These are phyloP conservation scores for Leccinum truebloodii DNA, from an alignment of 768 basidiomycete species.

Conservation along the genomic window DNA sequence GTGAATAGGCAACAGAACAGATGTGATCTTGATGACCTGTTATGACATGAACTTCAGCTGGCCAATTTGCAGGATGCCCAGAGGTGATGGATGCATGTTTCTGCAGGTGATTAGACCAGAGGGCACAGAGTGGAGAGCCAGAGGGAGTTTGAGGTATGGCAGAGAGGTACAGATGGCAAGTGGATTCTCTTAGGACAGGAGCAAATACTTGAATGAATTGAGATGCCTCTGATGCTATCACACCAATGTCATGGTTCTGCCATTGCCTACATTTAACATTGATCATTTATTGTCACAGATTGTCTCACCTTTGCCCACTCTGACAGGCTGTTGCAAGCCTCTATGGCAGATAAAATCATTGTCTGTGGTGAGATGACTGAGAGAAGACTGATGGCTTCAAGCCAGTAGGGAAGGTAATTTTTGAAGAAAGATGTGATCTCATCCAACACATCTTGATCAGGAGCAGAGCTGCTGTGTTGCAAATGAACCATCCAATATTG, in stretches of 20 bases:
- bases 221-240: not conserved
- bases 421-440: slow-evolving; percentile 17
- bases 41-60: not conserved
- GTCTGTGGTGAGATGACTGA: not conserved
- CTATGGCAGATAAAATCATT: not conserved
- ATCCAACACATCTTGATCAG: not conserved
- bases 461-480: not conserved
- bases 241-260: not conserved
- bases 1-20: not conserved
- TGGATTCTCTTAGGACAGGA: too few species aligned
- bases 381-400: slow-evolving; percentile 37
- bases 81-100: too few species aligned
- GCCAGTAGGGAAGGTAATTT: slow-evolving; percentile 36
- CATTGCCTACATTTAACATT: too few species aligned
- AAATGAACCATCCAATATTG: not conserved
- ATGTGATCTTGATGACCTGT: not conserved
- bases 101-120: too few species aligned
- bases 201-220: too few species aligned
- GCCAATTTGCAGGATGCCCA: not conserved
- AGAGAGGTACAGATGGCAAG: too few species aligned
- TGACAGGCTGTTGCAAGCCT: not conserved
- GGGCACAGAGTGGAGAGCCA: too few species aligned
- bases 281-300: not conserved
- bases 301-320: not conserved
- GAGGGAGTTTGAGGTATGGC: too few species aligned